Conservation (phyloP, 2,329 filamentous ascomycete species). For the Dichotomopilus funicola region DNA sequence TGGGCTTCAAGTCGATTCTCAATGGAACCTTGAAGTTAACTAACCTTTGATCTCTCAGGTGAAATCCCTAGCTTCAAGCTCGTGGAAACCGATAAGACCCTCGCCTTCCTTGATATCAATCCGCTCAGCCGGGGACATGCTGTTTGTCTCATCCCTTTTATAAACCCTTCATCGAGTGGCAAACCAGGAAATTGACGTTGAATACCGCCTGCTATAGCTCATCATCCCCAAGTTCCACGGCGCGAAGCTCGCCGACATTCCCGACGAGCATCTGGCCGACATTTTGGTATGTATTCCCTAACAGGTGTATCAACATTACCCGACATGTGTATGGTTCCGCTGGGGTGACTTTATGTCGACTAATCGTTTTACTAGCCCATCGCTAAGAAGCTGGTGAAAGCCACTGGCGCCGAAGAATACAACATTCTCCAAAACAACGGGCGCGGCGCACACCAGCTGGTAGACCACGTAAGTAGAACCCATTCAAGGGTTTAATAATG, state of each 20-base stretch:
- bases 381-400: conserved; percentile 77
- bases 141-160: conserved; percentile 44
- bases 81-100: conserved; percentile 85
- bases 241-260: conserved; percentile 84
- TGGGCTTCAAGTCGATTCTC: no score
- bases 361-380: conserved; percentile 49
- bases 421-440: conserved; percentile 98
- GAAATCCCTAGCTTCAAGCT: conserved; percentile 97
- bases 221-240: conserved; percentile 95
- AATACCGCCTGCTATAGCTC: conserved; percentile 50
- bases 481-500: no score
- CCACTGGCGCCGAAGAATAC: conserved; percentile 71
- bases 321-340: no score
- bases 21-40: no score
- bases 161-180: not conserved
- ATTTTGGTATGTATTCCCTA: conserved; percentile 55
- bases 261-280: conserved; percentile 78
- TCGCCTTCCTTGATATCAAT: conserved; percentile 94
- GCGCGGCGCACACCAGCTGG: conserved; percentile 79
- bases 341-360: no score
- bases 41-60: conserved; percentile 44
- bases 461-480: conserved; percentile 63
- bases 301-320: no score
- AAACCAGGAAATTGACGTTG: not conserved
- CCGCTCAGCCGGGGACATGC: conserved; percentile 84